A percentile compares a stretch with the other conserved stretches of the same genome.
Evolutionary conservation across 2,329 filamentous ascomycete genomes (phyloP).

Genomic region (Trichoderma koningii): DNA sequence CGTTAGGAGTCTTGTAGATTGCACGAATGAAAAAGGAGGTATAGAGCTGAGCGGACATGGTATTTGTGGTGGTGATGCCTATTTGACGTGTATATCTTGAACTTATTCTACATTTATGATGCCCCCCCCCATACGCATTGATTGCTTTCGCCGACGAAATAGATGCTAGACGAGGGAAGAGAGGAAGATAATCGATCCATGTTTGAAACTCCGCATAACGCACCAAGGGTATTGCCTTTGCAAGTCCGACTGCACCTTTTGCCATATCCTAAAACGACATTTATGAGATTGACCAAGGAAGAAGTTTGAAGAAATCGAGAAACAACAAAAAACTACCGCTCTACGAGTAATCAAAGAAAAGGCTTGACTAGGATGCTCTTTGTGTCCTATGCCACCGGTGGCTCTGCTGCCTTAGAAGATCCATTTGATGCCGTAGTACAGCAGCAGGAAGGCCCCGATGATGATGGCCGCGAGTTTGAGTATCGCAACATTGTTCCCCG

Average conservation of each 20-base stretch:
- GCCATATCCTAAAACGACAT: conserved; percentile 20
- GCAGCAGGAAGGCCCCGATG: conserved; percentile 67
- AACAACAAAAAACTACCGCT: too few species aligned
- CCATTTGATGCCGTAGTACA: conserved; percentile 72
- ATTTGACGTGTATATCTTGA: conserved; percentile 2
- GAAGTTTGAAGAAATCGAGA: too few species aligned
- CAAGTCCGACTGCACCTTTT: conserved; percentile 15
- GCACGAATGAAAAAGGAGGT: conserved; percentile 28
- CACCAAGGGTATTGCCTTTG: conserved; percentile 30
- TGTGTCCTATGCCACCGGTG: not conserved
- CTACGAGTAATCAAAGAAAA: too few species aligned
- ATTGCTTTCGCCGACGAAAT: not conserved
- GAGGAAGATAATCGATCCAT: not conserved
- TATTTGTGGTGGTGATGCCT: conserved; percentile 11
- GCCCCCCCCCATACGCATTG: conserved; percentile 12
- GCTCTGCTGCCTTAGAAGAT: conserved; percentile 51
- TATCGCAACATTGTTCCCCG: conserved; percentile 88
- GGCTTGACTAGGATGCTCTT: not conserved
- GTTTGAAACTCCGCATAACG: conserved; percentile 16
- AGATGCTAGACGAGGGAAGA: not conserved
- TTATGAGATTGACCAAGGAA: too few species aligned
- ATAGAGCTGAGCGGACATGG: conserved; percentile 9
- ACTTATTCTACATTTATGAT: conserved; percentile 11
- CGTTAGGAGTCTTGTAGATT: conserved; percentile 40
- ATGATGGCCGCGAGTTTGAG: conserved; percentile 86